phyloP scores from a whole-genome alignment of 352 stramenopile genomes.

The Globisporangium alternatum region DNA sequence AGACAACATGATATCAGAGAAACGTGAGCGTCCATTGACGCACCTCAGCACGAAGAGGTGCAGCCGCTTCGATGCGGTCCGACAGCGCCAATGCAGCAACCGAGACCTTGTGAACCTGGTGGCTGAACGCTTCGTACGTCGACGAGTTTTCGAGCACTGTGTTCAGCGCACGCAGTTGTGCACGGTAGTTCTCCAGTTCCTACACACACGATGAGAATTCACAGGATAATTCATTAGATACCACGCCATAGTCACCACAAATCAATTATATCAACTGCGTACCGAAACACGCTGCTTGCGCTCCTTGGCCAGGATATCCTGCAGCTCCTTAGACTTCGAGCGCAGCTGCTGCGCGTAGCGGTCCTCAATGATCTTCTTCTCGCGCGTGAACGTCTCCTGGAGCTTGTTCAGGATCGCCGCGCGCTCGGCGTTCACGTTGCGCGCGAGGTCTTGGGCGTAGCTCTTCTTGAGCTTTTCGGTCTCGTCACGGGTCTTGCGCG shows the following conservation, averaged over 20 bases:
- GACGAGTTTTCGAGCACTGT: slow-evolving; percentile 68
- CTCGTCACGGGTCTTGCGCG: slow-evolving; percentile 57
- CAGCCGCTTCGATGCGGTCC: slow-evolving; percentile 75
- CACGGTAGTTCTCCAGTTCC: slow-evolving; percentile 66
- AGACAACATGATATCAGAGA: background rate
- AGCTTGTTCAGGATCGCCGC: slow-evolving; percentile 52
- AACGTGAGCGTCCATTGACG: background rate
- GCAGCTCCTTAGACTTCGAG: slow-evolving; percentile 50
- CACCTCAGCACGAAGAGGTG: slow-evolving; percentile 63
- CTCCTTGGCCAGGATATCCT: slow-evolving; percentile 57
- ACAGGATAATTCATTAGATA: background rate
- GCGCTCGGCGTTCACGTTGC: slow-evolving; percentile 60
- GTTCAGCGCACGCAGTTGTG: slow-evolving; percentile 63
- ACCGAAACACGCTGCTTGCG: slow-evolving; percentile 55
- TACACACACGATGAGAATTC: slow-evolving; percentile 4
- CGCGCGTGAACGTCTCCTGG: slow-evolving; percentile 51
- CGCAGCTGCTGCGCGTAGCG: slow-evolving; percentile 45
- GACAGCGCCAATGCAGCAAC: slow-evolving; percentile 75
- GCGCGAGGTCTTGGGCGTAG: slow-evolving; percentile 54
- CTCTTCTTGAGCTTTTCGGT: slow-evolving; percentile 62
- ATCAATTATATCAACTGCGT: background rate
- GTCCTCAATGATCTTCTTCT: slow-evolving; percentile 64
- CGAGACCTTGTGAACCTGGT: slow-evolving; percentile 82
- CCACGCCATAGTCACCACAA: background rate
- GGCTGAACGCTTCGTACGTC: slow-evolving; percentile 83